Evolutionary conservation across 305 asterid species (phyloP).

Genomic region (Solanum hybrid): DNA sequence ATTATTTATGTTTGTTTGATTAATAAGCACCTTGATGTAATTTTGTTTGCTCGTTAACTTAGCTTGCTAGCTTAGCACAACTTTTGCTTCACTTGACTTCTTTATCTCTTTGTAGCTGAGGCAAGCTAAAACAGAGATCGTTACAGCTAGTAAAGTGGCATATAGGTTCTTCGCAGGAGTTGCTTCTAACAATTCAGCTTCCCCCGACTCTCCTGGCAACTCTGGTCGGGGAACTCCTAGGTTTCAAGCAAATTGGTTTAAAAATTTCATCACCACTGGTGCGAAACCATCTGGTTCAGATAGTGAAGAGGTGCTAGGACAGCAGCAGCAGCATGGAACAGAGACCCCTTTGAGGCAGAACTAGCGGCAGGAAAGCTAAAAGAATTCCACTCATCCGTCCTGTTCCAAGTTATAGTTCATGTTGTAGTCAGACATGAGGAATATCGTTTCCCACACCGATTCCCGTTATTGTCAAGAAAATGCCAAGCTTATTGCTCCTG

Average conservation of each 20-base stretch:
- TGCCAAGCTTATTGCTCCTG: background rate
- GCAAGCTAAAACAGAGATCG: conserved; percentile 95
- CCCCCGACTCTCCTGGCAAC: conserved; percentile 51
- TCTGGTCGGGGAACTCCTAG: conserved; percentile 54
- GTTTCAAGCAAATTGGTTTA: conserved; percentile 73
- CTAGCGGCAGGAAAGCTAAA: conserved; percentile 19
- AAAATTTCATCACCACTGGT: conserved; percentile 49
- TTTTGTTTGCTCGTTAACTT: background rate
- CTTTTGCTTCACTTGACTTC: conserved; percentile 3
- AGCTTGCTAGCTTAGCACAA: background rate
- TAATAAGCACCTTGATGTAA: background rate
- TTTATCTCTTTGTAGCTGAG: conserved; percentile 49
- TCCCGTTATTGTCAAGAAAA: background rate
- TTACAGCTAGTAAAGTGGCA: conserved; percentile 86
- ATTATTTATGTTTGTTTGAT: background rate
- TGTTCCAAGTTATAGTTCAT: background rate
- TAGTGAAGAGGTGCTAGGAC: conserved; percentile 25
- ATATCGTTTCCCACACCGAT: background rate
- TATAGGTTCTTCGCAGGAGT: conserved; percentile 71
- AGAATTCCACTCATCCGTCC: background rate
- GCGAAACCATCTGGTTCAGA: conserved; percentile 72
- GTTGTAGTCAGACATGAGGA: background rate
- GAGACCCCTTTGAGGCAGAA: conserved; percentile 21
- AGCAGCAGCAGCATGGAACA: conserved; percentile 19
- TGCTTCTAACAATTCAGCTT: conserved; percentile 43